Base-by-base conservation (phyloP, 768 basidiomycete genomes). In the Phlebiopsis flavidoalba region DNA sequence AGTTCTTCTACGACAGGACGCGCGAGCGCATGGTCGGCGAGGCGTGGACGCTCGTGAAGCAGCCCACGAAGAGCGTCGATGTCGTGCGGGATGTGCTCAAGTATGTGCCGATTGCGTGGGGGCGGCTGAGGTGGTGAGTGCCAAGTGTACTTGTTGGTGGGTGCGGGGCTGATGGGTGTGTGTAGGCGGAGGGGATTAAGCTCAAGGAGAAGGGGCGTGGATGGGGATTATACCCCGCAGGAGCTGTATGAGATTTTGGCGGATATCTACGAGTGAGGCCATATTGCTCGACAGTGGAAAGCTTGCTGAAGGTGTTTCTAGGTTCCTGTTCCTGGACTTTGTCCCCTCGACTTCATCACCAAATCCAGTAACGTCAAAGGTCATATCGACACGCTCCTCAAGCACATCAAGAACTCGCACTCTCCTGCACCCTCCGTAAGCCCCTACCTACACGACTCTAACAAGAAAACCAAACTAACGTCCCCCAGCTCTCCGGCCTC, bases 301-400 rank as follows among this genome's bases (percentile, higher is more conserved):
- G 26, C 6, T 2, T 3, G 26, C 26, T 31, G 21, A 24, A 24
- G 11, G 19, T 26, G 21, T n/a, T 1, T 12, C 4, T 64, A 92
- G 90, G 46, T 91, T 82, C 69, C 74, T 93, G 60, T 93, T 93
- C 83, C 79, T 92, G 36, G 84, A 91, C 55, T 75, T 84, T 21
- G 88, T 89, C 55, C 67, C 81, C 1, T 76, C 82, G 1, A 83
- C 84, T 72, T 84, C 31, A 81, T 87, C 80, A 76, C 80, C 21
- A 67, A 85, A 22, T 77, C 81, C 64, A 72, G 76, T 49, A 81
- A 78, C 59, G 83, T 83, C 6, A 78, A 79, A 58, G 73, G 69
- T 2, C 75, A 89, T 53, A 72, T 90, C 10, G 75, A 80, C 24
- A 75, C 80, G 36, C 73, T 93, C 24, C 71, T 83, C 19, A 69